Conservation (phyloP, 2,329 filamentous ascomycete genomes). For the Cercospora canescens region DNA sequence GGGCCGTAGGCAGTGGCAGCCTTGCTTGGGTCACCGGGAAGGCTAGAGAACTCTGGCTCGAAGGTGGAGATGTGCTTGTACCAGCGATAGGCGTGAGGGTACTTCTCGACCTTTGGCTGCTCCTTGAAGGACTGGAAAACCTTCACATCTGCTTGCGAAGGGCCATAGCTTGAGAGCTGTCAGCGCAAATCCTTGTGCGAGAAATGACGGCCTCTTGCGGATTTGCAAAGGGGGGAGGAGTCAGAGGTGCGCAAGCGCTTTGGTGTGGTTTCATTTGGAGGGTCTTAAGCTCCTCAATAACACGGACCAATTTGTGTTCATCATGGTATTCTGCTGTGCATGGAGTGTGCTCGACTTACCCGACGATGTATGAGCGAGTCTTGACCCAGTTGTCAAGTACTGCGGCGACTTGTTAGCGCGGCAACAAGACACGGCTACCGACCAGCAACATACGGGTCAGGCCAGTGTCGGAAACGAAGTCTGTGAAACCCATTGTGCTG, state of each 20-base stretch:
- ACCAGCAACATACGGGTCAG: conserved; percentile 54
- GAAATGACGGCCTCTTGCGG: conserved; percentile 24
- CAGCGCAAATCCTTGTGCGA: conserved; percentile 12
- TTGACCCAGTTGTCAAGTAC: conserved; percentile 72
- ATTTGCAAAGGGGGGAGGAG: conserved; percentile 14
- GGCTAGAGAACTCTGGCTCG: conserved; percentile 86
- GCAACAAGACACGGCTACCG: conserved; percentile 11
- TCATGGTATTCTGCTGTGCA: conserved; percentile 51
- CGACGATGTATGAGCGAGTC: conserved; percentile 78
- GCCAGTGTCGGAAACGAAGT: conserved; percentile 66
- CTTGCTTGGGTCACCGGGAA: conserved; percentile 89
- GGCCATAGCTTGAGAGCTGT: conserved; percentile 54
- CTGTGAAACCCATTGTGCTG: conserved; percentile 67
- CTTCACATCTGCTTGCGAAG: conserved; percentile 94
- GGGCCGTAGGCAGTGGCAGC: conserved; percentile 89
- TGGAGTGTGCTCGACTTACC: conserved; percentile 59
- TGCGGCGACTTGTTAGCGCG: conserved; percentile 34
- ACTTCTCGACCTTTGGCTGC: conserved; percentile 78
- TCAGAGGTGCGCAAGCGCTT: conserved; percentile 79
- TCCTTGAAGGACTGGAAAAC: conserved; percentile 85
- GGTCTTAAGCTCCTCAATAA: conserved; percentile 94
- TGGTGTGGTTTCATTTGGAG: conserved; percentile 77
- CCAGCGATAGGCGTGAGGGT: conserved; percentile 93
- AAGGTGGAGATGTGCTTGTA: conserved; percentile 97
- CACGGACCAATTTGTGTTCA: conserved; percentile 91